Base-by-base conservation (phyloP, 306 rosid genomes). In the Fragaria nilgerrensis region DNA sequence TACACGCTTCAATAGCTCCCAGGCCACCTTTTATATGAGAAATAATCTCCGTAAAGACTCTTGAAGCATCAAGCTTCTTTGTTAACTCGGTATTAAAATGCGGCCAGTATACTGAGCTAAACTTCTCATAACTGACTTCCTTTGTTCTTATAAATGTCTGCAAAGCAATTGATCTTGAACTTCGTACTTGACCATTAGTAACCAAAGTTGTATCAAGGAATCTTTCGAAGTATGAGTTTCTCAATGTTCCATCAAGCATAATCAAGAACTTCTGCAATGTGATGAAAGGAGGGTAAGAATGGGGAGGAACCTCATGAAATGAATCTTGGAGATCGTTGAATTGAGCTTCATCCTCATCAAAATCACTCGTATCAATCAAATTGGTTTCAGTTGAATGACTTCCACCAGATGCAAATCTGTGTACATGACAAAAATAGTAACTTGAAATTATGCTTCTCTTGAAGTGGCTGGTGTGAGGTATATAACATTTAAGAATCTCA, bases 11-110 rank as follows among this genome's bases (percentile, higher is more conserved):
- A 2, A 77, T 20, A 20, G 85, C 78, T 74, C 65, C 79, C 34
- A 70, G 56, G 34, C 90, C 84, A 17, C 94, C 92, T 84, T 91
- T 91, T 73, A 87, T 87, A 70, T 89, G 88, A 1, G 96, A 86
- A 63, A 89, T 85, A 73, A 91, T 91, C 82, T 91, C 94, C 3
- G 77, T 86, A 65, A 89, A 91, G 58, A 89, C 94, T 71, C 81
- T 74, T 0, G 91, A 89, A 53, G 84, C 81, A 74, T 89, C 91
- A 53, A 91, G 84, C 74, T 39, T 87, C 84, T 77, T 91, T 23
- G 84, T 91, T 37, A 81, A 32, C 49, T 84, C 84, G 17, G 86
- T 41, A 79, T 85, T 85, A 66, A 91, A 86, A 75, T 50, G 94
- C 2, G 94, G 88, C 97, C 97, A 89, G 32, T 91, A 91, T 19